Percentiles rank a stretch among this genome's conserved stretches.
These are phyloP conservation scores for Penicillium frequentans DNA, from an alignment of 2,329 filamentous ascomycete genomes.

Conservation along the genomic window DNA sequence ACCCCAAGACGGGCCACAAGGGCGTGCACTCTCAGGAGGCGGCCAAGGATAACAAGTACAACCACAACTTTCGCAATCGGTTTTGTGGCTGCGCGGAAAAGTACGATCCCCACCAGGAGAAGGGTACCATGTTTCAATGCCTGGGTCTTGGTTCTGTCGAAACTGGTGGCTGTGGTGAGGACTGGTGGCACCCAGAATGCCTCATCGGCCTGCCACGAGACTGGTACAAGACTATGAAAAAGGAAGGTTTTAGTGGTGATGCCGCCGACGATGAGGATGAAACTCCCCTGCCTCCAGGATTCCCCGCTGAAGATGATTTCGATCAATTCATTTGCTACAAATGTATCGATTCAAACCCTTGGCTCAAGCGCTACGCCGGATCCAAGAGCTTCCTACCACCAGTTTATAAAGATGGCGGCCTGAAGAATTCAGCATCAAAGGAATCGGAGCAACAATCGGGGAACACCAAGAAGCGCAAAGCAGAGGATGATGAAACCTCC, in stretches of 20 bases:
- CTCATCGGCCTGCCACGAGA: constrained; percentile 75
- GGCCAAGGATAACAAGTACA: constrained; percentile 79
- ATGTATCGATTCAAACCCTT: constrained; percentile 81
- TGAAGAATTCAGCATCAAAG: constrained; percentile 7
- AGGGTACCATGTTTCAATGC: constrained; percentile 98
- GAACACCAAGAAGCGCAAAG: constrained; percentile 65
- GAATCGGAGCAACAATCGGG: constrained; percentile 11
- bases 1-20: constrained; percentile 71
- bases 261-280: constrained; percentile 45
- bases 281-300: constrained; percentile 74
- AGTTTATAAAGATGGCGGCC: constrained; percentile 54
- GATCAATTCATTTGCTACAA: constrained; percentile 92
- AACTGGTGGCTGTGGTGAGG: constrained; percentile 88
- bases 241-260: constrained; percentile 25
- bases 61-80: constrained; percentile 89
- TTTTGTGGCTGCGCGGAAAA: constrained; percentile 89
- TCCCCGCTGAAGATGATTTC: constrained; percentile 86
- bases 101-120: constrained; percentile 86
- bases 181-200: constrained; percentile 97
- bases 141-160: constrained; percentile 77
- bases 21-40: constrained; percentile 74
- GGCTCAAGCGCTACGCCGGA: constrained; percentile 87
- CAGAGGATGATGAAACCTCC: constrained; percentile 50
- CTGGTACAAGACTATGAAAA: constrained; percentile 50
- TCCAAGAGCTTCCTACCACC: constrained; percentile 75